Percentiles rank a stretch among this genome's conserved stretches.
phyloP scores from a whole-genome alignment of 345 rosid genomes.

The Clarkia xantiana region DNA sequence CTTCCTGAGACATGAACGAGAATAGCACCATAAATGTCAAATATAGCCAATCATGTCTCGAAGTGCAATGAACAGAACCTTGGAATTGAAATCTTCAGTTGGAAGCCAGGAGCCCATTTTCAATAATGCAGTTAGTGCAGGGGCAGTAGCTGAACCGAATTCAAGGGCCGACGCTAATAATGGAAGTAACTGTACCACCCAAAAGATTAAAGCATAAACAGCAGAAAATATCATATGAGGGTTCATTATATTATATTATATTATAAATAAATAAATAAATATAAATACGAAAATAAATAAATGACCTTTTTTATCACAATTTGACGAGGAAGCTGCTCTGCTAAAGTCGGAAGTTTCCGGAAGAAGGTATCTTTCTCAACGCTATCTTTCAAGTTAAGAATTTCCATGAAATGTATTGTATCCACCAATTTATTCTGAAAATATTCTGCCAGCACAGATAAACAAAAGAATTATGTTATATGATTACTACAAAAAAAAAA shows the following conservation, averaged over 20 bases:
- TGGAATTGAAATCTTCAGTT: slow-evolving; percentile 67
- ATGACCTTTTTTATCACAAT: slow-evolving; percentile 83
- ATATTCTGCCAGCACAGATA: slow-evolving; percentile 55
- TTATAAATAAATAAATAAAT: too few relatives aligned
- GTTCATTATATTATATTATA: too few relatives aligned
- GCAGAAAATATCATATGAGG: slow-evolving; percentile 3
- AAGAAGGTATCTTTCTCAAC: slow-evolving; percentile 91
- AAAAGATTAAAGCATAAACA: slow-evolving; percentile 16
- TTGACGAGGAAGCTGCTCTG: slow-evolving; percentile 97
- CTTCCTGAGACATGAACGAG: not conserved
- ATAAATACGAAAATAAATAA: too few relatives aligned
- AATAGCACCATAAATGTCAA: not conserved
- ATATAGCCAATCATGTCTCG: not conserved
- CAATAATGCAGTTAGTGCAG: slow-evolving; percentile 77
- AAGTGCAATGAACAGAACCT: slow-evolving; percentile 28
- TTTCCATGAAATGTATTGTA: slow-evolving; percentile 98
- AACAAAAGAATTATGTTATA: not conserved
- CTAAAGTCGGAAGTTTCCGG: slow-evolving; percentile 89
- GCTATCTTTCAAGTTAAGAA: slow-evolving; percentile 88
- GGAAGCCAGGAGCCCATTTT: slow-evolving; percentile 97
- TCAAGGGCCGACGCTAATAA: slow-evolving; percentile 93
- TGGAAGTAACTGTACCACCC: slow-evolving; percentile 77
- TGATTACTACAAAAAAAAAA: slow-evolving; percentile 3
- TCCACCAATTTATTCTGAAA: slow-evolving; percentile 99
- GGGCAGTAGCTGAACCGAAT: slow-evolving; percentile 96